Percentiles rank a stretch among this genome's conserved stretches.
Conservation (phyloP, 2,329 filamentous ascomycete genomes). For the Epichloe brachyelytri region DNA sequence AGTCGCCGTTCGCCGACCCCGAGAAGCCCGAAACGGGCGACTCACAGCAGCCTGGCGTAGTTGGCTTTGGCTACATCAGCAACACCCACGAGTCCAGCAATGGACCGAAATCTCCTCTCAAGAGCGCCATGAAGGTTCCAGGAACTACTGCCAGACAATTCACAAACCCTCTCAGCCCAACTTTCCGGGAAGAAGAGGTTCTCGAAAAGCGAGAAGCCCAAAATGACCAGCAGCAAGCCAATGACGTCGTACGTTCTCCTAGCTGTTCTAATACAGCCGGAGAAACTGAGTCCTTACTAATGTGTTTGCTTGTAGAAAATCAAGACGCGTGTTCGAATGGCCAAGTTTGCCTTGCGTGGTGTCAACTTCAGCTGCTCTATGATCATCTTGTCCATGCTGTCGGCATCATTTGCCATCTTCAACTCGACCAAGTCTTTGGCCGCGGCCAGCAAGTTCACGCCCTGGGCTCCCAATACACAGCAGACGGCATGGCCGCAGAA, state of each 20-base stretch:
- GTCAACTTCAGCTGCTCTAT: slow-evolving; percentile 96
- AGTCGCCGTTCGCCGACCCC: slow-evolving; percentile 47
- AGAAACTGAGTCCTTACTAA: slow-evolving; percentile 2
- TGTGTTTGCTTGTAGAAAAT: slow-evolving; percentile 52
- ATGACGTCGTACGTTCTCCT: slow-evolving; percentile 63
- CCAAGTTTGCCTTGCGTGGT: slow-evolving; percentile 87
- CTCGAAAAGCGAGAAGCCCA: slow-evolving; percentile 72
- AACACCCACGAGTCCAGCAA: slow-evolving; percentile 44
- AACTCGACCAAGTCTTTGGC: slow-evolving; percentile 69
- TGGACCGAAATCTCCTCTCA: slow-evolving; percentile 66
- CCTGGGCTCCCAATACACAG: slow-evolving; percentile 71
- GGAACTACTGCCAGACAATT: slow-evolving; percentile 64
- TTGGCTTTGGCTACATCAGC: slow-evolving; percentile 86
- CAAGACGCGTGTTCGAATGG: slow-evolving; percentile 80
- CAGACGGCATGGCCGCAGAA: slow-evolving; percentile 69
- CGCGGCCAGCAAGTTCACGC: slow-evolving; percentile 62
- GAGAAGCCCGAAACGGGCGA: slow-evolving; percentile 42
- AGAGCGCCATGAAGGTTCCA: slow-evolving; percentile 80
- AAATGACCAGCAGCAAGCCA: slow-evolving; percentile 77
- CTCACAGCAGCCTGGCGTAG: slow-evolving; percentile 60
- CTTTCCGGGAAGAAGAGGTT: slow-evolving; percentile 75
- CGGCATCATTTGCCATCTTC: slow-evolving; percentile 84
- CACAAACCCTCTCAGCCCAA: slow-evolving; percentile 74
- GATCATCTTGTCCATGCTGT: slow-evolving; percentile 84
- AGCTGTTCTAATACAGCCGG: slow-evolving; percentile 2